Evolutionary conservation across 176 grass and related monocot species (phyloP).

Genomic region (Chrysopogon serrulatus): DNA sequence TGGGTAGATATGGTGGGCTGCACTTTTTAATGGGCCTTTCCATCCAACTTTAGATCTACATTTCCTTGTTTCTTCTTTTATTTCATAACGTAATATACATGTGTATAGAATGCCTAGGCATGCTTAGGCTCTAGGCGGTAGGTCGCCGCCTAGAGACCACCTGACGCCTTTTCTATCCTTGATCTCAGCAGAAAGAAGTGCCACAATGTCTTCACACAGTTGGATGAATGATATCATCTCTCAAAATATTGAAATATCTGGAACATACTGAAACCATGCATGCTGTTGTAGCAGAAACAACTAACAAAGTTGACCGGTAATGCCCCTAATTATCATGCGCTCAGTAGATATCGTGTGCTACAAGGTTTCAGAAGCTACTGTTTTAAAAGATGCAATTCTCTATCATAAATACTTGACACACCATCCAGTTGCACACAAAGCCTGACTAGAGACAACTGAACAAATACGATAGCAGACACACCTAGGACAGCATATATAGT

Average conservation of each 20-base stretch:
- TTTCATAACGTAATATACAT: too few species aligned
- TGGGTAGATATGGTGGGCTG: too few species aligned
- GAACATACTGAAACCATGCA: not conserved
- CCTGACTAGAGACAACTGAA: not conserved
- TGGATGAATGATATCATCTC: conserved; percentile 1
- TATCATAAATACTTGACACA: not conserved
- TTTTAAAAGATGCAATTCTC: not conserved
- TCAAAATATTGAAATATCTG: not conserved
- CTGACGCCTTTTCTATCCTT: too few species aligned
- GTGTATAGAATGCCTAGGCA: too few species aligned
- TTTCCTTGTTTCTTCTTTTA: too few species aligned
- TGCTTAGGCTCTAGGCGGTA: too few species aligned
- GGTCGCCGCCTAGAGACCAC: too few species aligned
- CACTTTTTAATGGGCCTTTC: too few species aligned
- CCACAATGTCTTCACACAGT: not conserved
- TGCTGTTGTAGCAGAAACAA: not conserved
- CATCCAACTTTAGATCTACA: too few species aligned
- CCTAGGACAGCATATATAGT: not conserved
- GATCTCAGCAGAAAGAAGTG: not conserved
- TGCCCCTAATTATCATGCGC: not conserved
- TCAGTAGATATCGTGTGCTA: not conserved
- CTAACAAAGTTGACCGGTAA: not conserved
- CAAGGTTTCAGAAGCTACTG: not conserved
- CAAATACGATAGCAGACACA: not conserved
- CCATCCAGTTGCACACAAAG: not conserved